Base-by-base conservation (phyloP, 108 stramenopile genomes). In the Skeletonema tropicum region DNA sequence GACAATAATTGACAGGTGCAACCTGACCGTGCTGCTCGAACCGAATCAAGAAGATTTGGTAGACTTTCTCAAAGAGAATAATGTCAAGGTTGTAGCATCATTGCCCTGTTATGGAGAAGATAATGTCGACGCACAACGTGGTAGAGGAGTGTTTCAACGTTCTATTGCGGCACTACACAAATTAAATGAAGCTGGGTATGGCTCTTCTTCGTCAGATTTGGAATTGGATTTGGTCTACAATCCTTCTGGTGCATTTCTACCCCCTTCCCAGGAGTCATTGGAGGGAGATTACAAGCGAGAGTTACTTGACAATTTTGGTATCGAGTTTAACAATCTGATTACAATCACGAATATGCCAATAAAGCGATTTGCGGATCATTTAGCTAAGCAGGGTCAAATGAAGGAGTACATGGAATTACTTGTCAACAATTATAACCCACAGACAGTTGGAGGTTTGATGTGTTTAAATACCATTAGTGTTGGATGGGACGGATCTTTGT, bases 261-360 rank as follows among this genome's bases (percentile, higher is more conserved):
- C 98, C 13, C 97, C 97, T 7, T 71, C 87, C 30, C 95, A 96
- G 73, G 83, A 60, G 64, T 79, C 79, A 3, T 73, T 98, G 41
- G 88, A 96, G 71, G 81, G 65, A 3, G 89, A 94, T 70, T 98
- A 98, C 87, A 92, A 96, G 66, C 74, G 91, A 25, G 95, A 90
- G 65, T 83, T 99, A 39, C 59, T 68, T 45, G 90, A 92, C 5
- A 86, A 96, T 21, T 99, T 98, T 74, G 98, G 96, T 36, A 96
- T 99, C 59, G 39, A 85, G 17, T 99, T 98, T 74, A 92, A 98
- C 65, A 68, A 82, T 60, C 81, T 99, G 4, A 89, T 95, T 58
- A 97, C 97, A 63, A 97, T 99, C 73, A 97, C 98, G 61, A 99
- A 99, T 74, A 99, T 99, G 97, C 68, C 48, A 6, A 82, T 98